A percentile compares a stretch with the other conserved stretches of the same genome.
phyloP scores from a whole-genome alignment of 176 grass and related monocot genomes.

The Tillandsia leiboldiana region DNA sequence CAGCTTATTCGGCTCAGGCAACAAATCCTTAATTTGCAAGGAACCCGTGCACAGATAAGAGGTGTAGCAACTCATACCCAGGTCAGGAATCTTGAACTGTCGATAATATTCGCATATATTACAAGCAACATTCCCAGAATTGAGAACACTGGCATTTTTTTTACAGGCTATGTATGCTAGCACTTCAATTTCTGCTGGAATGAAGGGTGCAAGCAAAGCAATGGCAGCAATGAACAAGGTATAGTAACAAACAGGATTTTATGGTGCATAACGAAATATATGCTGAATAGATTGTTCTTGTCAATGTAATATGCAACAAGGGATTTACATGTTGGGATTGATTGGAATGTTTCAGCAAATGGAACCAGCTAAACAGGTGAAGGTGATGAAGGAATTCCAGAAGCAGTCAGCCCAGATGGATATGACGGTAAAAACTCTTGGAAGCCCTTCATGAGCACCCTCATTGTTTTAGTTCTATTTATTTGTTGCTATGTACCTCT shows the following conservation, averaged over 20 bases:
- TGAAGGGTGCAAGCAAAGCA: constrained; percentile 99
- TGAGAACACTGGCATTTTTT: not conserved
- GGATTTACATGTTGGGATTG: constrained; percentile 1
- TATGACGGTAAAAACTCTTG: constrained; percentile 73
- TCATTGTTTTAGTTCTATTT: not conserved
- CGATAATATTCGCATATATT: not conserved
- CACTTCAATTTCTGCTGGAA: constrained; percentile 98
- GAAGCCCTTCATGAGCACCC: not conserved
- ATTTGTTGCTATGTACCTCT: not conserved
- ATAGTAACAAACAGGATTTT: constrained; percentile 21
- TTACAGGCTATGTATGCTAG: constrained; percentile 86
- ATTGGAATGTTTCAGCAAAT: constrained; percentile 68
- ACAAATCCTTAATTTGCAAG: constrained; percentile 96
- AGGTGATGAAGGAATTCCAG: constrained; percentile 95
- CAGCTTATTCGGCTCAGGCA: constrained; percentile 89
- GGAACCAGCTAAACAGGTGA: constrained; percentile 84
- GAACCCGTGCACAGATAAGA: constrained; percentile 86
- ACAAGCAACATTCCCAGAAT: not conserved
- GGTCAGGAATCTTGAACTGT: constrained; percentile 19
- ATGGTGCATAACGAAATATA: constrained; percentile 9
- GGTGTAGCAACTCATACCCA: constrained; percentile 97
- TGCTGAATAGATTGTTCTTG: constrained; percentile 6
- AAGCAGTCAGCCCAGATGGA: constrained; percentile 93
- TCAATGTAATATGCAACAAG: constrained; percentile 14
- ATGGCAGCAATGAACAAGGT: constrained; percentile 99